These are phyloP conservation scores for Phlyctochytrium planicorne DNA, from an alignment of 192 early-diverging fungal genomes.

Conservation along the genomic window DNA sequence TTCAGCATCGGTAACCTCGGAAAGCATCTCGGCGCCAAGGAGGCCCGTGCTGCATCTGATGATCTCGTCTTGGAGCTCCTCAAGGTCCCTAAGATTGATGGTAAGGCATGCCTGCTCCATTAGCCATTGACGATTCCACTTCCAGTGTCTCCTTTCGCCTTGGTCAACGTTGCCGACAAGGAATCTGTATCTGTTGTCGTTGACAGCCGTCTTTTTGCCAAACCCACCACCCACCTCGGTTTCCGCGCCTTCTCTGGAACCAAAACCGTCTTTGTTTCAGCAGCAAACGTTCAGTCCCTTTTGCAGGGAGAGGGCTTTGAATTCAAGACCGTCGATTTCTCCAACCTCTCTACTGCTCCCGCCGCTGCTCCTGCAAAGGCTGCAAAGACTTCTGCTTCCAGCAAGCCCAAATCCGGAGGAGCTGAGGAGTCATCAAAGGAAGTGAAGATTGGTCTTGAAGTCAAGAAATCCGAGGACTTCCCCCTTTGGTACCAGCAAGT, in stretches of 20 bases:
- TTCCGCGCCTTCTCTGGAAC: conserved; percentile 68
- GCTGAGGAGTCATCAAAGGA: conserved; percentile 44
- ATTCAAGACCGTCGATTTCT: conserved; percentile 51
- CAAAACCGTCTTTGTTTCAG: conserved; percentile 59
- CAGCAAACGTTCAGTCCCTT: conserved; percentile 53
- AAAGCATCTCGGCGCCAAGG: conserved; percentile 45
- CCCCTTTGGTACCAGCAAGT: conserved; percentile 92
- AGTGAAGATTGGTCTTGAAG: conserved; percentile 81
- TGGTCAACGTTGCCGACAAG: conserved; percentile 58
- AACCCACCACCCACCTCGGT: conserved; percentile 45
- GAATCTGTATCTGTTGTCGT: conserved; percentile 70
- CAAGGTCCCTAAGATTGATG: conserved; percentile 57
- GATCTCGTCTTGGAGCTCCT: conserved; percentile 58
- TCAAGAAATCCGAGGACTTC: conserved; percentile 88
- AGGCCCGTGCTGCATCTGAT: conserved; percentile 71
- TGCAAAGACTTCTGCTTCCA: neutral
- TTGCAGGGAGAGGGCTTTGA: conserved; percentile 54
- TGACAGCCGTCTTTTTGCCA: conserved; percentile 61
- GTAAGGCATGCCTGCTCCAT: conserved; percentile 43
- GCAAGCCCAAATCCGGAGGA: conserved; percentile 17
- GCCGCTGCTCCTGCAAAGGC: conserved; percentile 31
- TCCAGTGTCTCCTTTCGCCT: conserved; percentile 73
- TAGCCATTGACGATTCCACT: neutral
- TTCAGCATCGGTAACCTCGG: conserved; percentile 27
- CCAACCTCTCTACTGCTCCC: conserved; percentile 44